A percentile compares a stretch with the other conserved stretches of the same genome.
Conservation (phyloP, 2,329 filamentous ascomycete genomes). For the Alternaria solani region DNA sequence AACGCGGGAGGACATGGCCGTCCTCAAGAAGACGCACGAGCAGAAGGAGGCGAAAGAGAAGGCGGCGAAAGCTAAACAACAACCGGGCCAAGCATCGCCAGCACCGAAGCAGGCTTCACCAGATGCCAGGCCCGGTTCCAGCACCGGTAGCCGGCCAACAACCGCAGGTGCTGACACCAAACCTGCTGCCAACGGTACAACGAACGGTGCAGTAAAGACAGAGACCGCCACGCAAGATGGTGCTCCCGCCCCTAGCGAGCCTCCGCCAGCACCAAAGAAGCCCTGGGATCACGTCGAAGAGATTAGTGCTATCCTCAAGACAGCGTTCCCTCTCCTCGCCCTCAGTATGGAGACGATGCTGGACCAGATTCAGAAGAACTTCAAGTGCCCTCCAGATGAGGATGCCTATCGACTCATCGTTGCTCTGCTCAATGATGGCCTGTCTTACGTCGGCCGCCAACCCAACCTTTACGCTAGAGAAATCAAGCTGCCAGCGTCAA, state of each 20-base stretch:
- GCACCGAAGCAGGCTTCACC: slow-evolving; percentile 49
- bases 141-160: slow-evolving; percentile 38
- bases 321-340: slow-evolving; percentile 92
- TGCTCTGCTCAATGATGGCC: slow-evolving; percentile 92
- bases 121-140: slow-evolving; percentile 44
- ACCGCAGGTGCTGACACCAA: slow-evolving; percentile 56
- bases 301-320: slow-evolving; percentile 94
- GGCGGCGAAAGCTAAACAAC: slow-evolving; percentile 66
- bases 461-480: slow-evolving; percentile 88
- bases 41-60: slow-evolving; percentile 67
- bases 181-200: slow-evolving; percentile 59
- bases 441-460: slow-evolving; percentile 90
- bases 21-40: slow-evolving; percentile 88
- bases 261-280: slow-evolving; percentile 63
- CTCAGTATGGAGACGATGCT: slow-evolving; percentile 99
- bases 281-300: slow-evolving; percentile 98
- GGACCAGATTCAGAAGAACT: slow-evolving; percentile 97
- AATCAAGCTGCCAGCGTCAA: slow-evolving; percentile 86
- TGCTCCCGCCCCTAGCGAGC: slow-evolving; percentile 30
- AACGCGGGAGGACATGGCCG: slow-evolving; percentile 89
- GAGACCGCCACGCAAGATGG: slow-evolving; percentile 47
- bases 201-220: slow-evolving; percentile 50
- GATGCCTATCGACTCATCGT: slow-evolving; percentile 97
- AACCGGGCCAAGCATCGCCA: slow-evolving; percentile 56
- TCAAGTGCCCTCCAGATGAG: slow-evolving; percentile 98